Evolutionary conservation across 2,329 filamentous ascomycete genomes (phyloP).

Genomic region (Pyrenophora graminea): DNA sequence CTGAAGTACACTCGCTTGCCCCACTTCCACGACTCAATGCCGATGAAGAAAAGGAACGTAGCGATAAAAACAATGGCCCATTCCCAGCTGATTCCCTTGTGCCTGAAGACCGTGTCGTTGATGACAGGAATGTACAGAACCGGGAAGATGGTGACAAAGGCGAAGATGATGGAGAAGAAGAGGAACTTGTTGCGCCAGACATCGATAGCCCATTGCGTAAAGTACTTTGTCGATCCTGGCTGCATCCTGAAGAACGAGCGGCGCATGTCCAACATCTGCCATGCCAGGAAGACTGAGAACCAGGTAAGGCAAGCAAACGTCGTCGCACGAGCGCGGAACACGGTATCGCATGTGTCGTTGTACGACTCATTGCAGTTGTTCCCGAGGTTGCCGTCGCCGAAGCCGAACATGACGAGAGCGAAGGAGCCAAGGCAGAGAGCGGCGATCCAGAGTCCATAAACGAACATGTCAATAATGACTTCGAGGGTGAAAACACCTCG

Average conservation of each 20-base stretch:
- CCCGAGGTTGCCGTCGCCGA: constrained; percentile 41
- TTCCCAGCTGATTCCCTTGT: constrained; percentile 68
- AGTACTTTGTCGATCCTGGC: constrained; percentile 61
- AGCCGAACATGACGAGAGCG: constrained; percentile 42
- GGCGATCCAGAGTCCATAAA: constrained; percentile 46
- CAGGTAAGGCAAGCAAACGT: constrained; percentile 76
- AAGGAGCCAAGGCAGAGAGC: constrained; percentile 40
- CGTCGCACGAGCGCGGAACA: constrained; percentile 65
- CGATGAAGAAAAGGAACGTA: constrained; percentile 65
- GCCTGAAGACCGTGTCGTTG: constrained; percentile 68
- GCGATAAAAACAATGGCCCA: constrained; percentile 70
- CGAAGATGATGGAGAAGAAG: constrained; percentile 50
- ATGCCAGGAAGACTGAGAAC: constrained; percentile 76
- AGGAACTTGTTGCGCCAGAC: constrained; percentile 73
- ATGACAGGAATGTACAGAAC: constrained; percentile 68
- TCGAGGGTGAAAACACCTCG: constrained; percentile 47
- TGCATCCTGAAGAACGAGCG: constrained; percentile 76
- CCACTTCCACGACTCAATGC: constrained; percentile 70
- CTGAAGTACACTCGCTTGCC: constrained; percentile 58
- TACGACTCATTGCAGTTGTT: constrained; percentile 39
- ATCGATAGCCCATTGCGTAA: constrained; percentile 65
- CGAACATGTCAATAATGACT: constrained; percentile 45
- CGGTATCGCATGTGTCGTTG: constrained; percentile 32
- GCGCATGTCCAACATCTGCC: constrained; percentile 72
- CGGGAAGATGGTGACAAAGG: constrained; percentile 38